phyloP scores from a whole-genome alignment of 2,329 filamentous ascomycete genomes.

The Colletotrichum lentis region DNA sequence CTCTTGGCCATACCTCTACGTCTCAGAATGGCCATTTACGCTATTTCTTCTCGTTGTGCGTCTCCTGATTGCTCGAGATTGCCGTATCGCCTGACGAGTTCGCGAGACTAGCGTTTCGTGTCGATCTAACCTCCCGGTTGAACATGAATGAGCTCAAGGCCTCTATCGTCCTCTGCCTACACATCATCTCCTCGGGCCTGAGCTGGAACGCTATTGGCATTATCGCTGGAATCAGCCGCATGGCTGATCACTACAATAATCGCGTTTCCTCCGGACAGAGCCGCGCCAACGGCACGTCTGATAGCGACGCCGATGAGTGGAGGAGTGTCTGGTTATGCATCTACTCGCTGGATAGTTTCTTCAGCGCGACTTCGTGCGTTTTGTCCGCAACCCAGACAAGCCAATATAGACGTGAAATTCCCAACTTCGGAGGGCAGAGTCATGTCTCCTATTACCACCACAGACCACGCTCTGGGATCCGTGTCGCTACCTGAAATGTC shows the following conservation, averaged over 20 bases:
- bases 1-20: neutral
- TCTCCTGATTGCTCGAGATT: neutral
- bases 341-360: constrained; percentile 4
- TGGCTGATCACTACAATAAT: neutral
- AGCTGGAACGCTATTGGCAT: neutral
- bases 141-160: constrained; percentile 7
- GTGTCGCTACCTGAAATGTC: constrained; percentile 2
- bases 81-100: neutral
- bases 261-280: neutral
- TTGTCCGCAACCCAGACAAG: neutral
- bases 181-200: neutral
- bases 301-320: constrained; percentile 4
- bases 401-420: neutral
- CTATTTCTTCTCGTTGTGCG: constrained; percentile 1
- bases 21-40: constrained; percentile 5
- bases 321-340: constrained; percentile 14
- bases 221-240: neutral
- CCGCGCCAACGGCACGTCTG: neutral
- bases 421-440: neutral
- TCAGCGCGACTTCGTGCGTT: constrained; percentile 1
- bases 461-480: neutral
- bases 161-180: constrained; percentile 4
- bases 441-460: neutral
- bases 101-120: neutral
- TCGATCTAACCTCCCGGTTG: neutral